Base-by-base conservation (phyloP, 108 stramenopile species). In the Cyclotella distinguenda region DNA sequence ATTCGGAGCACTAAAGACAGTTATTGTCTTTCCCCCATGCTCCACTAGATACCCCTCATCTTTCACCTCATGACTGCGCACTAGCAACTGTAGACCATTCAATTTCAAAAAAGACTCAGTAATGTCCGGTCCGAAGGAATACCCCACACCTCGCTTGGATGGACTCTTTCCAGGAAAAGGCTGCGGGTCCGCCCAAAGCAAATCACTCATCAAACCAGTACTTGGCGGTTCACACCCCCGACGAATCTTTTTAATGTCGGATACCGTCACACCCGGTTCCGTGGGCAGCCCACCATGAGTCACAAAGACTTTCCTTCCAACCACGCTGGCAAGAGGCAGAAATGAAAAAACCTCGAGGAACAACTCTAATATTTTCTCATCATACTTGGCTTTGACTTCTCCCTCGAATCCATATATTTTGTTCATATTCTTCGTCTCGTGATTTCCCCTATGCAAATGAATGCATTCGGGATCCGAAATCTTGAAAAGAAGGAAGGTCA, bases 371-470 rank as follows among this genome's bases (percentile, higher is more conserved):
- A 97, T 94, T 48, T 86, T 89, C 43, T 88, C 89, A 67, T 99
- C 99, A 78, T 94, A 97, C 81, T 99, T 99, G 70, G 94, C 91
- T 80, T 87, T 96, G 39, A 96, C 96, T 78, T 99, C 99, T 23
- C 99, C 99, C 68, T 97, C 97, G 71, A 98, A 98, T 18, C 99
- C 99, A 73, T 99, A 99, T 42, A 98, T 95, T 64, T 94, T 90
- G 79, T 97, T 98, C 97, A 99, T 98, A 70, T 97, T 97, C 78
- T 94, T 94, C 45, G 95, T 97, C 77, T 99, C 99, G 77, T 99
- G 99, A 80, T 99, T 99, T 0, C 99, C 97, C 22, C 99, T 62
- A 16, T 80, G 87, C 63, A 99, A 62, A 68, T 87, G 82, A 27
- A 99, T 91, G 60, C 86, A 85, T 19, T 68, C 67, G 5, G 97